These are phyloP conservation scores for Pseudocercospora crystallina DNA, from an alignment of 2,329 filamentous ascomycete species.

Conservation along the genomic window DNA sequence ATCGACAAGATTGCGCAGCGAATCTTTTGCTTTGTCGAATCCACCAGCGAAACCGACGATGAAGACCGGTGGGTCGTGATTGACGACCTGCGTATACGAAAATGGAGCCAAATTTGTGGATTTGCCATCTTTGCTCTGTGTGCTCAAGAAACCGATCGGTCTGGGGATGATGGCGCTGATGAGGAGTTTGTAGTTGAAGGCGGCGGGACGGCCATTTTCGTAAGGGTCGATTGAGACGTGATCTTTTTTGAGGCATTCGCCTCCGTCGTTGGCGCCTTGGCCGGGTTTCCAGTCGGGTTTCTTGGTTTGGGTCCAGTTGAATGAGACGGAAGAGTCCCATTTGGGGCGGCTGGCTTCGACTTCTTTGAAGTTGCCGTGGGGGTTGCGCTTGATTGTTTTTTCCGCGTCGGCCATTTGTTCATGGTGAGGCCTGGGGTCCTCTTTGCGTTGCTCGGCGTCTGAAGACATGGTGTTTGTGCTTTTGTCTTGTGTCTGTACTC, in stretches of 20 bases:
- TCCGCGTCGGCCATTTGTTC: slow-evolving; percentile 41
- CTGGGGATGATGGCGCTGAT: slow-evolving; percentile 81
- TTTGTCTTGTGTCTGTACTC: background rate
- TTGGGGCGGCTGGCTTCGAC: slow-evolving; percentile 66
- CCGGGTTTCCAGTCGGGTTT: slow-evolving; percentile 66
- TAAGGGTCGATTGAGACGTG: slow-evolving; percentile 83
- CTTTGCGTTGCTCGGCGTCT: slow-evolving; percentile 28
- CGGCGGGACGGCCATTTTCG: slow-evolving; percentile 63
- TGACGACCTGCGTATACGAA: slow-evolving; percentile 79
- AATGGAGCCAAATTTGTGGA: slow-evolving; percentile 81
- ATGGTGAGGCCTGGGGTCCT: slow-evolving; percentile 27
- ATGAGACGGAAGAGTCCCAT: slow-evolving; percentile 53
- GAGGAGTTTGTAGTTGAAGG: slow-evolving; percentile 87
- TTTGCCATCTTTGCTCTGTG: slow-evolving; percentile 60
- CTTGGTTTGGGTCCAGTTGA: slow-evolving; percentile 63
- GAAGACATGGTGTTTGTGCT: slow-evolving; percentile 27
- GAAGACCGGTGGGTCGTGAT: slow-evolving; percentile 85
- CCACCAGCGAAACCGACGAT: slow-evolving; percentile 61
- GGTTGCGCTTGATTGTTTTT: slow-evolving; percentile 21
- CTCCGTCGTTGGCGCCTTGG: slow-evolving; percentile 61
- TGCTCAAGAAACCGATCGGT: slow-evolving; percentile 69
- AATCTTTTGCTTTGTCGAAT: slow-evolving; percentile 69
- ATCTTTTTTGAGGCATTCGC: slow-evolving; percentile 50
- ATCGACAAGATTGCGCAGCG: slow-evolving; percentile 70
- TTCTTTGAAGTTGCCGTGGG: slow-evolving; percentile 72